Base-by-base conservation (phyloP, 345 rosid genomes). In the Diplotaxis tenuifolia region DNA sequence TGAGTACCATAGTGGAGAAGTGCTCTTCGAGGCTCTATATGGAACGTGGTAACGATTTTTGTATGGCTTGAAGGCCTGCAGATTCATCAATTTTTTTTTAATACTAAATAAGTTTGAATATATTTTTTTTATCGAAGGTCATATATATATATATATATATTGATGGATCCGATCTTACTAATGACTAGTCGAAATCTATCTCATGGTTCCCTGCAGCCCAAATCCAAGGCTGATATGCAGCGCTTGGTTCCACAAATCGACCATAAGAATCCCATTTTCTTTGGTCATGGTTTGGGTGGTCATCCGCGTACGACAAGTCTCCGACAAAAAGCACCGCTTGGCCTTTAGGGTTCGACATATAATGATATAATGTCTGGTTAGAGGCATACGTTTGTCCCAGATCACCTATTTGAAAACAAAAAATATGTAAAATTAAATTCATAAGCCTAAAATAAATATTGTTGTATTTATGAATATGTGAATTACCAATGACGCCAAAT, bases 401-500 rank as follows among this genome's bases (percentile, higher is more conserved):
- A 79, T 83, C 86, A 54, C 88, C 84, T 83, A 74, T 42, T 1
- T 1, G 28, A 45, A 5, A 36, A 55, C 4, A 56, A 1, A 6
- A 22, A 4, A 45, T 4, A 7, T 5, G 0, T 20, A 1, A 65
- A 12, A 29, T 65, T 9, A 65, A 0, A 55, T 56, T 9, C 28
- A 42, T 11, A 65, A 57, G 7, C 11, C n/a, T 72, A 71, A 50
- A 31, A 7, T 8, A n/a, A n/a, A 14, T 1, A 0, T 22, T n/a
- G 0, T 31, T 54, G 1, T 52, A 25, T 52, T 3, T 14, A 27
- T 15, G 14, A 50, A 54, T 47, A 14, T 27, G 4, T 62, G 19
- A 19, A 28, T 67, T 42, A 86, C 90, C 93, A 6, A 88, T 88
- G 57, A 88, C 77, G 18, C 93, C 93, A 40, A 85, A 88, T 45